These are phyloP conservation scores for Cucumis melo DNA, from an alignment of 306 rosid species.

Conservation along the genomic window DNA sequence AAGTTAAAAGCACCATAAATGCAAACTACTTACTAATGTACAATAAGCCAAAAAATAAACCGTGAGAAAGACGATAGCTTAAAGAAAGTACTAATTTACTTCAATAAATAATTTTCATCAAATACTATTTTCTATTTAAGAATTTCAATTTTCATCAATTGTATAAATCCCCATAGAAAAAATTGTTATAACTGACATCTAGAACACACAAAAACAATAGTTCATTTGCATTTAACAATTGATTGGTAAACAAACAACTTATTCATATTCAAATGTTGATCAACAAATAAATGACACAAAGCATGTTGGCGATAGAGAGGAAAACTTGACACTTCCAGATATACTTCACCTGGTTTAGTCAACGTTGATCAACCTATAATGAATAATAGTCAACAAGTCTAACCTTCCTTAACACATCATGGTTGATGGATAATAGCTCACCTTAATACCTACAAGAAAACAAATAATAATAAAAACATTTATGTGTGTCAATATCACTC, in stretches of 20 bases:
- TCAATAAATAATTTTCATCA: not conserved
- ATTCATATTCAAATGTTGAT: not conserved
- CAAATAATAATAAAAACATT: no score
- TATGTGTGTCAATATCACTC: no score
- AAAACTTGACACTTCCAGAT: not conserved
- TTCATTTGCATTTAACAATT: not conserved
- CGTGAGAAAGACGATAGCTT: not conserved
- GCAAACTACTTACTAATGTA: not conserved
- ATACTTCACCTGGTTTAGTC: not conserved
- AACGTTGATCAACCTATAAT: not conserved
- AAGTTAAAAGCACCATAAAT: not conserved
- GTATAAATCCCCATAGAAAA: not conserved
- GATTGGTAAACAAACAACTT: not conserved
- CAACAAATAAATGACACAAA: not conserved
- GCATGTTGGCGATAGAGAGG: not conserved
- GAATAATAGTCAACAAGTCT: constrained; percentile 30
- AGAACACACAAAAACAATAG: not conserved
- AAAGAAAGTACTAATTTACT: not conserved
- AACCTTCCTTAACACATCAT: constrained; percentile 9
- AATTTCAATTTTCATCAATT: not conserved
- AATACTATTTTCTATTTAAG: not conserved
- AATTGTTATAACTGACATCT: not conserved
- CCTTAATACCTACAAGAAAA: constrained; percentile 84
- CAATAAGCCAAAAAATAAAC: not conserved
- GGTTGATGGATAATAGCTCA: constrained; percentile 22